These are phyloP conservation scores for Teratosphaeria nubilosa DNA, from an alignment of 2,329 filamentous ascomycete genomes.

Conservation along the genomic window DNA sequence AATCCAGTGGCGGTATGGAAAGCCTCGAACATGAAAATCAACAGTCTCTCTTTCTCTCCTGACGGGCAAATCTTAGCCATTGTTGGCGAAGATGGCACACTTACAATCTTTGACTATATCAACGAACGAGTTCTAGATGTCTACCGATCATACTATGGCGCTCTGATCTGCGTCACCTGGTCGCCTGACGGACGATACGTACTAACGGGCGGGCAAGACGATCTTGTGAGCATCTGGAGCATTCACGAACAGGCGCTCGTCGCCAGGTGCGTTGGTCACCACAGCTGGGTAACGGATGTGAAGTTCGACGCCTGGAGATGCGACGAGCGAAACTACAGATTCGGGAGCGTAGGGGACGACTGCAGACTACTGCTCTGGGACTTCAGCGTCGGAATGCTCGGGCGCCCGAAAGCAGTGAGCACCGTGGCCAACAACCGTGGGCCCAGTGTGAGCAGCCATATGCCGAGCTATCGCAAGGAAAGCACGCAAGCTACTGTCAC, in stretches of 20 bases:
- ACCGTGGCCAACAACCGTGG: constrained; percentile 41
- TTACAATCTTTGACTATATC: constrained; percentile 85
- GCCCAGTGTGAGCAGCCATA: constrained; percentile 35
- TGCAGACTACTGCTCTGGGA: constrained; percentile 88
- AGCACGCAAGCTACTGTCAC: constrained; percentile 38
- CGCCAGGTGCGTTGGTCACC: constrained; percentile 86
- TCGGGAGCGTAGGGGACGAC: constrained; percentile 93
- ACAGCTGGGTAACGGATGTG: constrained; percentile 88
- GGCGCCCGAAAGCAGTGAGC: constrained; percentile 64
- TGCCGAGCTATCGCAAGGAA: constrained; percentile 34
- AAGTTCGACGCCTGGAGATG: constrained; percentile 96
- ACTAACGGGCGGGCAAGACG: constrained; percentile 89
- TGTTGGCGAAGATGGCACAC: constrained; percentile 80
- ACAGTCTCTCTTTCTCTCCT: constrained; percentile 84
- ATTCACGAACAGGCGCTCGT: constrained; percentile 73
- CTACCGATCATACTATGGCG: constrained; percentile 87
- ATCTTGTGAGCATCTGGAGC: constrained; percentile 93
- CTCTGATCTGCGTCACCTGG: constrained; percentile 89
- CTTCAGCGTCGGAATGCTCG: constrained; percentile 93
- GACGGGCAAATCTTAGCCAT: constrained; percentile 79
- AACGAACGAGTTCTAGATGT: constrained; percentile 80
- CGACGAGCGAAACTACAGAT: constrained; percentile 88
- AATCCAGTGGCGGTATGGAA: constrained; percentile 94
- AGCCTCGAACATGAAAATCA: constrained; percentile 79
- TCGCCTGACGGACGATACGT: constrained; percentile 95